A percentile compares a stretch with the other conserved stretches of the same genome.
Evolutionary conservation across 2,329 filamentous ascomycete genomes (phyloP).

Genomic region (Penicillium digitatum): DNA sequence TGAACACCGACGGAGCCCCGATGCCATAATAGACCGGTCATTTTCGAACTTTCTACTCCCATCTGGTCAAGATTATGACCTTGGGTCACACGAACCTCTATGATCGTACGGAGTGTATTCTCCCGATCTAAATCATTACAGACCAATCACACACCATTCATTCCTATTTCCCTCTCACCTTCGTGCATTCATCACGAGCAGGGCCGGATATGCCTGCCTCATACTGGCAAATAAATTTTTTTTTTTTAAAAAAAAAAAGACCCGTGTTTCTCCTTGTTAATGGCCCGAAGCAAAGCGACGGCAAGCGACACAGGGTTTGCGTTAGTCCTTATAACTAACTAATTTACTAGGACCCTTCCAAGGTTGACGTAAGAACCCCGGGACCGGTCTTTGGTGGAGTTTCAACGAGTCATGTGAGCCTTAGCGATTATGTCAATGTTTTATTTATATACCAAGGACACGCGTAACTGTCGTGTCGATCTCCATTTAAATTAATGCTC

Average conservation of each 20-base stretch:
- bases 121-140: background rate
- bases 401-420: constrained; percentile 10
- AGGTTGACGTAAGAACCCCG: constrained; percentile 13
- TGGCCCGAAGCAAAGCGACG: constrained; percentile 33
- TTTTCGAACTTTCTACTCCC: background rate
- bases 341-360: constrained; percentile 7
- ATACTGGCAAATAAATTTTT: constrained; percentile 3
- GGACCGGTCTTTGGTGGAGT: background rate
- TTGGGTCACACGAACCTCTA: background rate
- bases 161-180: background rate
- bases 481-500: background rate
- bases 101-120: background rate
- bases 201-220: constrained; percentile 14
- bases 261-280: constrained; percentile 30
- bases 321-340: constrained; percentile 9
- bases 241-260: constrained; percentile 3
- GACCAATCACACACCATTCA: background rate
- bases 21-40: background rate
- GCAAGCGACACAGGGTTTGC: constrained; percentile 28
- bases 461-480: background rate
- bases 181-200: constrained; percentile 11
- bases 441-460: background rate
- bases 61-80: background rate
- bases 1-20: constrained; percentile 7
- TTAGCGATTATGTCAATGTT: constrained; percentile 7